Evolutionary conservation across 2,329 filamentous ascomycete species (phyloP), one percentile per base, ranked within the genome.

Genomic region (Fusarium newnesense): DNA sequence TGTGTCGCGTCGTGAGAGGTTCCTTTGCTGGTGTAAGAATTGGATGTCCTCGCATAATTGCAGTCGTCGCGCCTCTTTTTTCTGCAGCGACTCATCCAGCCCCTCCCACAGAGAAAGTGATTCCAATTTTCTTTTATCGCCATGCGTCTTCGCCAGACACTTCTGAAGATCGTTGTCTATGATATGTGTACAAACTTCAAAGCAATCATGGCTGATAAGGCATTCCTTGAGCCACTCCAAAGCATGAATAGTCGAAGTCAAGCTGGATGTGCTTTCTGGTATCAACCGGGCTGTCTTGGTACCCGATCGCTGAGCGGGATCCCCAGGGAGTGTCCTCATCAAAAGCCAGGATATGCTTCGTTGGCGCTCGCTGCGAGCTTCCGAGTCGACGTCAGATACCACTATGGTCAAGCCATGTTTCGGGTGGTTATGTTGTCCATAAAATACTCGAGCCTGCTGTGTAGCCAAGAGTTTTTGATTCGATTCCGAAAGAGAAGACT

Each of bases 201-300:
- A 42, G 15, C 7, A 24, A n/a, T 50, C 50, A 12, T 39, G 32
- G 3, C 49, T 24, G 6, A 65, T 37, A 6, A 67, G 21, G 19
- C 60, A 67, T 18, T 44, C 30, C 10, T 58, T 58, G 4, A 65
- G 9, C 64, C 60, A 67, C n/a, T 39, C 26, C 4, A 65, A 13
- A 21, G n/a, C 32, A 37, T 58, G 60, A 2, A 34, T 1, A 9
- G 43, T 44, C 1, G 60, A 66, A 13, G n/a, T 39, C 0, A 19
- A 3, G 3, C 36, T 43, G 0, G 32, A 58, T 1, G 8, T 65
- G 12, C 6, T 59, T 9, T 39, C 24, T 8, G 43, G 26, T 2
- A 59, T 4, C 0, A 13, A 8, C 0, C 49, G 37, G 12, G 16
- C 19, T 1, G 42, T 42, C 6, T 36, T 19, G 4, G 6, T 26